Base-by-base conservation (phyloP, 176 grass and related monocot species). In the Neostapfia colusana region DNA sequence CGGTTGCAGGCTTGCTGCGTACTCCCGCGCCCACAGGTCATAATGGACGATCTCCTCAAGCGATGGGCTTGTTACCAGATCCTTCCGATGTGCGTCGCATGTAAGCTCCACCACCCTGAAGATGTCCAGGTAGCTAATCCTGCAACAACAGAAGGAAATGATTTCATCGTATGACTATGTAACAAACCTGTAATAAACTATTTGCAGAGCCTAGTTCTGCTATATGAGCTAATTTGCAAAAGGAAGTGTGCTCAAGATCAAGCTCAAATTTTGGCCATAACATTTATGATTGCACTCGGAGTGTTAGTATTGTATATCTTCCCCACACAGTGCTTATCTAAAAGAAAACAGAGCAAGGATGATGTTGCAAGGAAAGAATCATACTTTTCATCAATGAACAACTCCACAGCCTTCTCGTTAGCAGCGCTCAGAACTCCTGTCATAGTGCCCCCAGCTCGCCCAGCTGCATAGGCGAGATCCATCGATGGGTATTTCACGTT, bases 341-440 rank as follows among this genome's bases (percentile, higher is more conserved):
- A 43, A 45, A 1, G 56, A 14, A 63, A 65, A 12, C 15, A 2
- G 46, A 46, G 6, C 76, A 38, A 41, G 18, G 40, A 45, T 63
- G 45, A 81, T 68, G 46, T 1, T 11, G 24, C 15, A 16, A 1
- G 65, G 39, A 79, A 64, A 63, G 54, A 46, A 71, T 74, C 65
- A 59, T 92, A 99, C 95, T 92, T 92, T 85, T 95, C 95, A 37
- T 84, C 81, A 12, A 99, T 95, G 85, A 99, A 99, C 80, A 99
- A 81, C 70, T 99, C 95, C 55, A 99, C 95, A 6, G 95, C 95
- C 87, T 99, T 99, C 83, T 99, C 95, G 46, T 99, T 95, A 70
- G 95, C 95, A 46, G 95, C 95, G 25, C 95, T 99, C 60, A 99
- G 83, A 82, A 99, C 95, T 88, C 95, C 92, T 20, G 95, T 95